phyloP scores from a whole-genome alignment of 1,284 basidiomycete species.

The Sporisorium exsertum region DNA sequence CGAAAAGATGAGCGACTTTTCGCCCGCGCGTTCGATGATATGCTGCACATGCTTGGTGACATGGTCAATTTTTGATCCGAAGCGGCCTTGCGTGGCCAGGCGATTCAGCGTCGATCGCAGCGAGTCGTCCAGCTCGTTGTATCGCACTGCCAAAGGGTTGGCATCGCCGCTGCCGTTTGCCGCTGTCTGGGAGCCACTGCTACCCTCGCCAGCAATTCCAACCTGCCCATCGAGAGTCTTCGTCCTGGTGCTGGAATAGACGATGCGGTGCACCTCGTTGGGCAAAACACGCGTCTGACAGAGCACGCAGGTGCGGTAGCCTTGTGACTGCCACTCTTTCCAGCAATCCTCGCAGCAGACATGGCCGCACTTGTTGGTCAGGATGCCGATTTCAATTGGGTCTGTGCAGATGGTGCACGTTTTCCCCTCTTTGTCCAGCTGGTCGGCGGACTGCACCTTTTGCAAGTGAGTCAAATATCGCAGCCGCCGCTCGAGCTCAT shows the following conservation, averaged over 20 bases:
- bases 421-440: constrained; percentile 47
- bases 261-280: constrained; percentile 60
- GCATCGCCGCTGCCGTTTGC: background rate
- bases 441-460: constrained; percentile 47
- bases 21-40: constrained; percentile 41
- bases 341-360: constrained; percentile 63
- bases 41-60: constrained; percentile 58
- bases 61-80: constrained; percentile 65
- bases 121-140: constrained; percentile 40
- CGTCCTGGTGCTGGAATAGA: constrained; percentile 36
- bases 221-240: constrained; percentile 12
- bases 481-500: constrained; percentile 50
- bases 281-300: constrained; percentile 59
- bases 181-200: background rate
- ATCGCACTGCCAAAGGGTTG: constrained; percentile 21
- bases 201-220: background rate
- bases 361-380: constrained; percentile 63
- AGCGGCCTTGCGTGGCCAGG: constrained; percentile 45
- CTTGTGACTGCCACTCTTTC: constrained; percentile 59
- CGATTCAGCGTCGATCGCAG: constrained; percentile 34
- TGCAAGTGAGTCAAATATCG: constrained; percentile 61
- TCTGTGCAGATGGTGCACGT: constrained; percentile 65
- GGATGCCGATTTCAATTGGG: constrained; percentile 55
- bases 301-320: constrained; percentile 57
- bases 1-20: constrained; percentile 65